Evolutionary conservation across 2,329 filamentous ascomycete genomes (phyloP).

Genomic region (Zymoseptoria brevis): DNA sequence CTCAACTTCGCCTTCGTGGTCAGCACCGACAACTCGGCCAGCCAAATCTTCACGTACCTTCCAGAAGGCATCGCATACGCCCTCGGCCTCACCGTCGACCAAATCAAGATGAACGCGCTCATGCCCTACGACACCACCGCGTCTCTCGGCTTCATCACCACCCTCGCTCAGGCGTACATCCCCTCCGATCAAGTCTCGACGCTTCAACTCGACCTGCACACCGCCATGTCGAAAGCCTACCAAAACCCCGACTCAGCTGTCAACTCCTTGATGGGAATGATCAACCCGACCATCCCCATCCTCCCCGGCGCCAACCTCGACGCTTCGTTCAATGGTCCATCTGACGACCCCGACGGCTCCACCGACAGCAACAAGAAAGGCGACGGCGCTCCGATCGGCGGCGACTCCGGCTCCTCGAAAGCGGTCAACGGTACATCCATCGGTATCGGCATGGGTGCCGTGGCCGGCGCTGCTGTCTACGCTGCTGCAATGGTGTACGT

Average conservation of each 20-base stretch:
- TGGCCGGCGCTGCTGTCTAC: constrained; percentile 74
- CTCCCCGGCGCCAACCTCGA: constrained; percentile 41
- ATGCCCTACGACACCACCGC: constrained; percentile 66
- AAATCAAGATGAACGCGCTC: constrained; percentile 62
- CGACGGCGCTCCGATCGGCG: constrained; percentile 44
- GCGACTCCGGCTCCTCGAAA: constrained; percentile 45
- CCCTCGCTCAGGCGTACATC: constrained; percentile 52
- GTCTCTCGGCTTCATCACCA: constrained; percentile 70
- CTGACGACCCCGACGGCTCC: constrained; percentile 30
- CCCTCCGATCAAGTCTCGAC: constrained; percentile 42
- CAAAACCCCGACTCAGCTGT: constrained; percentile 59
- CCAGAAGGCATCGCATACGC: constrained; percentile 63
- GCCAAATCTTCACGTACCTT: constrained; percentile 76
- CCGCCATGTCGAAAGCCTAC: constrained; percentile 67
- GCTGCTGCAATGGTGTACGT: constrained; percentile 92
- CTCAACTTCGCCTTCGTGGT: constrained; percentile 83
- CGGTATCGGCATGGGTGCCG: constrained; percentile 67
- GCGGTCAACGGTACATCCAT: constrained; percentile 57
- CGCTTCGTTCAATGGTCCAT: constrained; percentile 32
- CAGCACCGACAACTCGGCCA: constrained; percentile 60
- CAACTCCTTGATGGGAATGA: constrained; percentile 64
- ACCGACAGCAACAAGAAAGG: constrained; percentile 26
- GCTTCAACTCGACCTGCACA: constrained; percentile 61
- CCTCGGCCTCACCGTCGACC: constrained; percentile 41
- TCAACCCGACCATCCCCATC: constrained; percentile 76